Evolutionary conservation across 1,139 yeast species (phyloP), one percentile per base, ranked within the genome.

Genomic region (Candida albicans): DNA sequence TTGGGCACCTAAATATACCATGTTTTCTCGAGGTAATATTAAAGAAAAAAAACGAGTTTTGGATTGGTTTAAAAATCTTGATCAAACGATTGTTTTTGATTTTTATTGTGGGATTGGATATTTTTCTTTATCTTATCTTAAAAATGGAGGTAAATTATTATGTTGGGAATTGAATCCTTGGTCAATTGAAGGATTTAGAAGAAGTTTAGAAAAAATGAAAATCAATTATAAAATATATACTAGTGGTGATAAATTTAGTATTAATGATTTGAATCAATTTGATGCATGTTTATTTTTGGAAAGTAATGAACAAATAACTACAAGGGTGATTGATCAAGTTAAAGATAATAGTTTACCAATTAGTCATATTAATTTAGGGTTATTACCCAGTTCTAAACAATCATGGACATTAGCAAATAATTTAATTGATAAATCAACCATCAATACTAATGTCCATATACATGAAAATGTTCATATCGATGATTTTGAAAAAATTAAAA

Each of bases 111-210:
- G 96, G 0, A 88, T 89, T 41, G 96, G 96, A 1, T 89, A 89
- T 61, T 89, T 89, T 59, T 77, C 91, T 4, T 65, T 89, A 30
- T 76, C 88, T 37, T 89, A 89, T 55, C 68, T 87, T 39, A 68
- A 67, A 39, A 69, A 73, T 33, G 74, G 76, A 0, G 89, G 87
- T 1, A 65, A 67, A 13, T 65, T 87, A 0, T 74, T 82, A 38
- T 83, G 95, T 57, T 89, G 96, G 89, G 96, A 89, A 52, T 65
- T 89, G 37, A 89, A 89, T 56, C 88, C 90, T 1, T 88, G 93
- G 95, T 85, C 95, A 38, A 75, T 85, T 7, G 81, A 82, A 53
- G 96, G 95, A 0, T 68, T 88, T 33, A 55, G 64, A 2, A 66
- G 81, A 36, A 90, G 90, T 1, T 72, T 85, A 8, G 42, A 48